A percentile compares a stretch with the other conserved stretches of the same genome.
phyloP scores from a whole-genome alignment of 768 basidiomycete species.

The Boletales sp. region DNA sequence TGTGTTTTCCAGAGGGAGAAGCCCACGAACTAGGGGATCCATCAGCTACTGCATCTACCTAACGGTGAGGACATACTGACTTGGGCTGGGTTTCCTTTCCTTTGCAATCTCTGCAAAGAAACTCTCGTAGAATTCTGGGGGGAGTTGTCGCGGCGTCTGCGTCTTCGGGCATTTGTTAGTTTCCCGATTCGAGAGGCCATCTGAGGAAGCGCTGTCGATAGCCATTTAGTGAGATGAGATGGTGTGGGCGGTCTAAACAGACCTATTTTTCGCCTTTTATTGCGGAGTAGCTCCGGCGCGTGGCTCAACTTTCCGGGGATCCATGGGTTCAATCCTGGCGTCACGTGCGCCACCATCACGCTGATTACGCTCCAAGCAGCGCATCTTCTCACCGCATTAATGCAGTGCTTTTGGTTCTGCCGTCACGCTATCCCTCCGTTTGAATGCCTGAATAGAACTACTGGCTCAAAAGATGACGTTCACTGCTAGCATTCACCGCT shows the following conservation, averaged over 20 bases:
- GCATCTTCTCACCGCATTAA: too few relatives aligned
- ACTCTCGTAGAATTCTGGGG: constrained; percentile 49
- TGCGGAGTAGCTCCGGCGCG: too few relatives aligned
- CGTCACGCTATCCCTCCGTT: too few relatives aligned
- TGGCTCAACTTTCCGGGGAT: too few relatives aligned
- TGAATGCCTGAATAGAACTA: too few relatives aligned
- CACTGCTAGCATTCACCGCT: too few relatives aligned
- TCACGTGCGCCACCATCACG: too few relatives aligned
- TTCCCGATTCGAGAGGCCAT: neutral
- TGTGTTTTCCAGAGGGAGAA: constrained; percentile 74
- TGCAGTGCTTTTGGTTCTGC: too few relatives aligned
- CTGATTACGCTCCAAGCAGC: too few relatives aligned
- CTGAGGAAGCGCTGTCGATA: neutral
- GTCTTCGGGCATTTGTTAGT: neutral
- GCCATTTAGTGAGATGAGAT: constrained; percentile 5
- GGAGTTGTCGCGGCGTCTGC: constrained; percentile 30
- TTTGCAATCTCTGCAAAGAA: constrained; percentile 66
- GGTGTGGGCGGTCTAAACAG: neutral
- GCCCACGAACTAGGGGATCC: constrained; percentile 48
- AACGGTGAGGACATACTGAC: constrained; percentile 34
- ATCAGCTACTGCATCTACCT: neutral
- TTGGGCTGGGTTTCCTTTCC: constrained; percentile 55
- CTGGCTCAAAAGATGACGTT: too few relatives aligned
- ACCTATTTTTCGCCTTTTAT: too few relatives aligned
- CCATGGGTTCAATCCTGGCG: too few relatives aligned